Evolutionary conservation across 129 eudicot species (phyloP), one percentile per base, ranked within the genome.

Genomic region (Flaveria sonorensis): DNA sequence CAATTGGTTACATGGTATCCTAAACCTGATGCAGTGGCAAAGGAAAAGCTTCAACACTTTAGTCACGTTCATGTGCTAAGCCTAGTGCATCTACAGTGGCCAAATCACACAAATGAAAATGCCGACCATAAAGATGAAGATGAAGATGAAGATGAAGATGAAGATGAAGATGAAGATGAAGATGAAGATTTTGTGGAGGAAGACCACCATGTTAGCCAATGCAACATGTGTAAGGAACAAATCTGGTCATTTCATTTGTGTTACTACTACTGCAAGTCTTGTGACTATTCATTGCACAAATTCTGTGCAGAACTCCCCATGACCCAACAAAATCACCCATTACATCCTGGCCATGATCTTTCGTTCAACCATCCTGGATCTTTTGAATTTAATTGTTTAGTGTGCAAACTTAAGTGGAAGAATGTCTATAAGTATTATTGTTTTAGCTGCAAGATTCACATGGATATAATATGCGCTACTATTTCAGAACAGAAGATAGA

Each of bases 381-480:
- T 32, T 32, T 32, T 32, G 3, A 0, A 2, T 48, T 13, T 48
- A 0, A 48, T 3, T 48, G 55, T 12, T 2, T 2, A 10, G 14
- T 47, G 14, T 47, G 53, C 53, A 11, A 11, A 11, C 3, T 47
- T 47, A 12, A 32, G 39, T 32, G 6, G 39, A 32, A 32, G 39
- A 32, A 32, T 32, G 39, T 32, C 39, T 32, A 32, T 32, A 0
- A 32, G 39, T 32, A 32, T 4, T 32, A 32, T 32, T 32, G 39
- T 32, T 32, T 32, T 32, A 32, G 39, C 39, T 32, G 39, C 39
- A 32, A 32, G 39, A 32, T 32, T 32, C 39, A 11, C 53, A 47
- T 48, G 55, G 55, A 48, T 20, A 64, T 64, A 30, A 64, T 30
- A 10, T 64, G 70, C 30, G 70, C 69, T 64, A 64, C 70, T 15